Evolutionary conservation across 495 filamentous ascomycete genomes (phyloP).

Genomic region (Neurospora discreta): DNA sequence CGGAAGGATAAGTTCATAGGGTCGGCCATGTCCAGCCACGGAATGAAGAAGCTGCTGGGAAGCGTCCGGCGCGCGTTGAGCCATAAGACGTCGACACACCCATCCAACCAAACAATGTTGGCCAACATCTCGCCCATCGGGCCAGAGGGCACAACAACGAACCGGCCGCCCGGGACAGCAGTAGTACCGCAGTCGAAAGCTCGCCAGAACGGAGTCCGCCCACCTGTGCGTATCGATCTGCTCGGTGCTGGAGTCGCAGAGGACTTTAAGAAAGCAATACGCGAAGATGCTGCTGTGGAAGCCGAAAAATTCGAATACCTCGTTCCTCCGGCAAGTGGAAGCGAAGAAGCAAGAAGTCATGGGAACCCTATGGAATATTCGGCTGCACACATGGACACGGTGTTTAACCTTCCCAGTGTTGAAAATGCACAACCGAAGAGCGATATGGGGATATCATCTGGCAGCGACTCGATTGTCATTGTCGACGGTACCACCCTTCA

Average conservation of each 20-base stretch:
- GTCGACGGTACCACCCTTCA: slow-evolving; percentile 54
- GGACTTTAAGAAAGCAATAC: slow-evolving; percentile 58
- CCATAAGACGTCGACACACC: slow-evolving; percentile 40
- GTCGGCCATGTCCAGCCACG: slow-evolving; percentile 45
- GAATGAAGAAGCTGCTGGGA: slow-evolving; percentile 77
- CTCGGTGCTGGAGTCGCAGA: slow-evolving; percentile 67
- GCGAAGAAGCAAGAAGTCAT: neutral
- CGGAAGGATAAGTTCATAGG: slow-evolving; percentile 31
- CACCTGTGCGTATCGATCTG: slow-evolving; percentile 55
- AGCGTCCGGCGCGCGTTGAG: slow-evolving; percentile 82
- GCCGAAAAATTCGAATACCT: slow-evolving; percentile 18
- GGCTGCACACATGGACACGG: slow-evolving; percentile 24
- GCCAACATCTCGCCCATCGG: slow-evolving; percentile 41
- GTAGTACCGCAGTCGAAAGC: slow-evolving; percentile 42
- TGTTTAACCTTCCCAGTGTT: slow-evolving; percentile 9
- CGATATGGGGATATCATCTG: slow-evolving; percentile 52
- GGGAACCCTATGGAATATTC: slow-evolving; percentile 26
- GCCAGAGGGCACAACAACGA: slow-evolving; percentile 37
- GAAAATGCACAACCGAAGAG: slow-evolving; percentile 24
- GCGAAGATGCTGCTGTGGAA: slow-evolving; percentile 41
- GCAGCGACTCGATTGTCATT: slow-evolving; percentile 81
- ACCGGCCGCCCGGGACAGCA: slow-evolving; percentile 41
- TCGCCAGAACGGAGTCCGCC: slow-evolving; percentile 28
- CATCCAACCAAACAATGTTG: slow-evolving; percentile 26
- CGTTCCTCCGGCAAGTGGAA: slow-evolving; percentile 4